Conservation (phyloP, 2,329 filamentous ascomycete genomes). For the Parafenestella ontariensis region DNA sequence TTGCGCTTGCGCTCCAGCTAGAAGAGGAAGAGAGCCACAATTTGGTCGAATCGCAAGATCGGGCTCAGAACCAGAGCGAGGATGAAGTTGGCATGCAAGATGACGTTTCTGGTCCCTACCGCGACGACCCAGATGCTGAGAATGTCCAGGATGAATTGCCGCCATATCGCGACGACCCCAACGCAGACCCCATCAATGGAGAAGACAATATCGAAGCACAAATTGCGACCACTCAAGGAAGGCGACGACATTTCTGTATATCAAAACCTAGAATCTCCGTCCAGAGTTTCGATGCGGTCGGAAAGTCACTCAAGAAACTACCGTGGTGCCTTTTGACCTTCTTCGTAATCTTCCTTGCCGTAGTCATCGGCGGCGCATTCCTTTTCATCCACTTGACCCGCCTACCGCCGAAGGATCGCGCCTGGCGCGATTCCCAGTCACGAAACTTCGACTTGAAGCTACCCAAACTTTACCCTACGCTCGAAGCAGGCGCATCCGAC, state of each 20-base stretch:
- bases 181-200: conserved; percentile 5
- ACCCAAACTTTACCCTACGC: conserved; percentile 14
- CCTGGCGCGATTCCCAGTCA: conserved; percentile 10
- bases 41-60: conserved; percentile 1
- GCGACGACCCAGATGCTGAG: conserved; percentile 14
- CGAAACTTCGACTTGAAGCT: conserved; percentile 12
- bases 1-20: conserved; percentile 14
- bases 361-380: neutral
- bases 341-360: neutral
- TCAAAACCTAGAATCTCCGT: conserved; percentile 1
- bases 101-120: neutral
- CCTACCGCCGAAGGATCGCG: conserved; percentile 3
- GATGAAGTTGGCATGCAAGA: neutral
- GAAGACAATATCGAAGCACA: conserved; percentile 3
- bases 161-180: conserved; percentile 19
- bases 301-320: neutral
- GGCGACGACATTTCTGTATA: neutral
- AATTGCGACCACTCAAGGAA: neutral
- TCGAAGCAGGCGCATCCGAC: conserved; percentile 7
- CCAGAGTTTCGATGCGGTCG: neutral
- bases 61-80: neutral
- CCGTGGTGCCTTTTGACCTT: neutral
- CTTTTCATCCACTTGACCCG: neutral
- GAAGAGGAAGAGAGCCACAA: conserved; percentile 12
- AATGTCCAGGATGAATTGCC: neutral